phyloP scores from a whole-genome alignment of 805 yeast genomes.

The Sugiyamaella lignohabitans region DNA sequence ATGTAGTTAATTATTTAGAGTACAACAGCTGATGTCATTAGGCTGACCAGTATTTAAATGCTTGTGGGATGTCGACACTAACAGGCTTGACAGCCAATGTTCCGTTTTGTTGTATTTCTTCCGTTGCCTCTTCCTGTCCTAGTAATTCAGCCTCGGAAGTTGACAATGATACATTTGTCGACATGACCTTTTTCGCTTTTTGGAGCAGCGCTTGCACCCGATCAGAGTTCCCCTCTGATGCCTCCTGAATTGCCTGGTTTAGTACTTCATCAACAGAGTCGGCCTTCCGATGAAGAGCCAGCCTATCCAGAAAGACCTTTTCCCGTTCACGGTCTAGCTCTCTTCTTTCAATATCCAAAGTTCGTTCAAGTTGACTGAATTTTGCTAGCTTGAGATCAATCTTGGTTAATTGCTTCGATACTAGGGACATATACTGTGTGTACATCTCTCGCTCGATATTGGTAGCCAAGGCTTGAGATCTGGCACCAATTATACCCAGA shows the following conservation, averaged over 20 bases:
- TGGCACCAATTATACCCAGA: constrained; percentile 68
- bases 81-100: constrained; percentile 42
- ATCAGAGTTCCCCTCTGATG: constrained; percentile 13
- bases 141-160: constrained; percentile 4
- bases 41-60: constrained; percentile 63
- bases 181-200: constrained; percentile 16
- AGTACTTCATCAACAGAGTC: constrained; percentile 48
- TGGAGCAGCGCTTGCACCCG: constrained; percentile 22
- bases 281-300: constrained; percentile 56
- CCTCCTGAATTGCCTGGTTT: constrained; percentile 38
- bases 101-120: constrained; percentile 9
- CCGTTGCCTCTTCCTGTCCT: constrained; percentile 28
- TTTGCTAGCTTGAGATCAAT: constrained; percentile 67
- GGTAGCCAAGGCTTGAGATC: constrained; percentile 72
- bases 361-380: constrained; percentile 59
- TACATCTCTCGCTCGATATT: constrained; percentile 69
- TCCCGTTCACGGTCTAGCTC: constrained; percentile 38
- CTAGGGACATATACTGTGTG: constrained; percentile 52
- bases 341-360: constrained; percentile 38
- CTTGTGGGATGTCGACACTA: constrained; percentile 54
- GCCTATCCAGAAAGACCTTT: constrained; percentile 58
- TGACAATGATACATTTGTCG: constrained; percentile 12
- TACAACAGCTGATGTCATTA: constrained; percentile 19
- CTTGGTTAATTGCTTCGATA: constrained; percentile 66
- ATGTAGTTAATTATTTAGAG: background rate